These are phyloP conservation scores for Tetrapisispora fleetii DNA, from an alignment of 805 yeast species.

Conservation along the genomic window DNA sequence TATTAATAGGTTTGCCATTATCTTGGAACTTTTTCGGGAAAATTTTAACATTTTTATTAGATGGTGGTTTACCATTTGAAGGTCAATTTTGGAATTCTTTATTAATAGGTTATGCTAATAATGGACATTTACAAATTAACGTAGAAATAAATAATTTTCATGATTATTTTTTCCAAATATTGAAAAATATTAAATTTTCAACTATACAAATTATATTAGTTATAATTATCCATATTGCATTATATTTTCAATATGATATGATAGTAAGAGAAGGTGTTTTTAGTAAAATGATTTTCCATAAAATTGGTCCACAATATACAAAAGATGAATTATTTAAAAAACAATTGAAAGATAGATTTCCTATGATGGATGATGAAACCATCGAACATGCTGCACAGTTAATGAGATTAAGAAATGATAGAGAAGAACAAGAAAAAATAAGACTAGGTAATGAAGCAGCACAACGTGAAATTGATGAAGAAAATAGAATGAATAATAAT, in stretches of 20 bases:
- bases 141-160: background rate
- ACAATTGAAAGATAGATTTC: conserved; percentile 24
- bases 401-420: conserved; percentile 23
- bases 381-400: conserved; percentile 20
- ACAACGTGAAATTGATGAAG: conserved; percentile 8
- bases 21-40: conserved; percentile 48
- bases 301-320: conserved; percentile 41
- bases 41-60: conserved; percentile 45
- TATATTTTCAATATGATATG: conserved; percentile 59
- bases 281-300: conserved; percentile 43
- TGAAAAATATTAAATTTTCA: conserved; percentile 21
- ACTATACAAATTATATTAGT: conserved; percentile 32
- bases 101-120: conserved; percentile 11
- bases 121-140: conserved; percentile 4
- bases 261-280: conserved; percentile 64
- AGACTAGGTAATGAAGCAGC: conserved; percentile 5
- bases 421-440: conserved; percentile 8
- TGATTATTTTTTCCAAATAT: conserved; percentile 9
- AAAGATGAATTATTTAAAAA: conserved; percentile 21
- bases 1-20: conserved; percentile 35
- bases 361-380: conserved; percentile 27
- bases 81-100: conserved; percentile 14
- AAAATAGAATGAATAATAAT: conserved; percentile 8
- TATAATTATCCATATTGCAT: conserved; percentile 34
- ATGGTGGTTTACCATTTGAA: conserved; percentile 39